Evolutionary conservation across 179 eudicot genomes (phyloP).

Genomic region (Beta corolliflora): DNA sequence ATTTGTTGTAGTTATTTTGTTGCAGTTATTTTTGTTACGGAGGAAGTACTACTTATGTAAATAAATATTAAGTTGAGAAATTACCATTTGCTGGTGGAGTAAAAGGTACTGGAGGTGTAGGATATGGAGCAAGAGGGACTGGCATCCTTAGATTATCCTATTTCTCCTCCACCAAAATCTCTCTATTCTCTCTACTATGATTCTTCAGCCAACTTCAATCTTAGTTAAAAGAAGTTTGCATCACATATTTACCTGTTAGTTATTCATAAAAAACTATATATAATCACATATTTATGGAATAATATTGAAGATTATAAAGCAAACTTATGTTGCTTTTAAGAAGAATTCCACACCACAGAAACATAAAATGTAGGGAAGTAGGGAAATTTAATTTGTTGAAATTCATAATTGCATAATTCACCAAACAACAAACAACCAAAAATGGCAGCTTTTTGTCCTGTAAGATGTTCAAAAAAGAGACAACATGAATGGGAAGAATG

Average conservation of each 20-base stretch:
- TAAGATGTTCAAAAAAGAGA: neutral
- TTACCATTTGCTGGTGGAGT: slow-evolving; percentile 78
- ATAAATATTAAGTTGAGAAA: neutral
- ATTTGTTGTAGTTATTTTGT: no score
- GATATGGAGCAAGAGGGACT: slow-evolving; percentile 92
- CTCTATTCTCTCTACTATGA: slow-evolving; percentile 5
- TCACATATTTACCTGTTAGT: slow-evolving; percentile 35
- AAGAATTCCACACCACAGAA: slow-evolving; percentile 16
- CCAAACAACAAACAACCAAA: slow-evolving; percentile 8
- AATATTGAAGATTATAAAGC: slow-evolving; percentile 6
- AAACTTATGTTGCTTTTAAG: slow-evolving; percentile 7
- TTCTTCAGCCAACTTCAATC: slow-evolving; percentile 34
- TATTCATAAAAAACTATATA: neutral
- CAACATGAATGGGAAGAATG: slow-evolving; percentile 12
- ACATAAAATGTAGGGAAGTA: neutral
- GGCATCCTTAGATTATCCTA: slow-evolving; percentile 57
- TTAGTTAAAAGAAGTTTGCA: slow-evolving; percentile 19
- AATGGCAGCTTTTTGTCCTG: slow-evolving; percentile 6
- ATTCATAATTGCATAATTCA: slow-evolving; percentile 10
- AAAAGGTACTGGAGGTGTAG: slow-evolving; percentile 62
- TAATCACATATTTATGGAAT: neutral
- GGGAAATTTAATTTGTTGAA: slow-evolving; percentile 3
- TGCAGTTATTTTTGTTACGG: no score
- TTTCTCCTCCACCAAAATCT: neutral
- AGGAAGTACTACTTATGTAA: neutral